Conservation (phyloP, 345 rosid species). For the Rhizophora apiculata region DNA sequence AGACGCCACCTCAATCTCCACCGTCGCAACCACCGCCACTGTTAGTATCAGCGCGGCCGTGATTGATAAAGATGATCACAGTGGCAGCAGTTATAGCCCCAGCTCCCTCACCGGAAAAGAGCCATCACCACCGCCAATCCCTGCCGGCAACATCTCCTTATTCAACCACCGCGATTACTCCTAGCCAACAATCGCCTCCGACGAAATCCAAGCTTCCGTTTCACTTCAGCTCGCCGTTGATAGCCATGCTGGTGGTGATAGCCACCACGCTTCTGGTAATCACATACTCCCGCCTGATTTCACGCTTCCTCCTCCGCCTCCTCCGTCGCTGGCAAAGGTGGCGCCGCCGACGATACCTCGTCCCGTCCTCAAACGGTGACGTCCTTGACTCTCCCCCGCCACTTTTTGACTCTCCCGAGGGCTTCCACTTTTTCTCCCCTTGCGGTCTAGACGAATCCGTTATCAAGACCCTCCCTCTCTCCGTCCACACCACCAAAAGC, state of each 20-base stretch:
- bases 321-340: conserved; percentile 45
- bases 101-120: conserved; percentile 12
- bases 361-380: conserved; percentile 47
- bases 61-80: neutral
- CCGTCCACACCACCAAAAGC: conserved; percentile 45
- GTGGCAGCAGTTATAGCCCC: neutral
- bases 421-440: conserved; percentile 50
- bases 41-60: neutral
- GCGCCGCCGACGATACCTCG: conserved; percentile 37
- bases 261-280: conserved; percentile 73
- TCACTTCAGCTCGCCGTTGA: conserved; percentile 84
- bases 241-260: conserved; percentile 83
- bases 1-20: conserved; percentile 2
- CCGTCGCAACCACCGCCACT: conserved; percentile 13
- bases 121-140: conserved; percentile 13
- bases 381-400: conserved; percentile 51
- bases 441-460: conserved; percentile 85
- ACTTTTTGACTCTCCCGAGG: conserved; percentile 37
- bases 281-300: conserved; percentile 76
- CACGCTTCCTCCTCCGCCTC: conserved; percentile 52
- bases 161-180: neutral
- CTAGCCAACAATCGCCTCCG: conserved; percentile 19
- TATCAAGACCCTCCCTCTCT: conserved; percentile 75
- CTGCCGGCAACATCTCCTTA: conserved; percentile 15
- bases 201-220: conserved; percentile 42